A percentile compares a stretch with the other conserved stretches of the same genome.
Evolutionary conservation across 495 filamentous ascomycete genomes (phyloP).

Genomic region (Daldinia vernicosa): DNA sequence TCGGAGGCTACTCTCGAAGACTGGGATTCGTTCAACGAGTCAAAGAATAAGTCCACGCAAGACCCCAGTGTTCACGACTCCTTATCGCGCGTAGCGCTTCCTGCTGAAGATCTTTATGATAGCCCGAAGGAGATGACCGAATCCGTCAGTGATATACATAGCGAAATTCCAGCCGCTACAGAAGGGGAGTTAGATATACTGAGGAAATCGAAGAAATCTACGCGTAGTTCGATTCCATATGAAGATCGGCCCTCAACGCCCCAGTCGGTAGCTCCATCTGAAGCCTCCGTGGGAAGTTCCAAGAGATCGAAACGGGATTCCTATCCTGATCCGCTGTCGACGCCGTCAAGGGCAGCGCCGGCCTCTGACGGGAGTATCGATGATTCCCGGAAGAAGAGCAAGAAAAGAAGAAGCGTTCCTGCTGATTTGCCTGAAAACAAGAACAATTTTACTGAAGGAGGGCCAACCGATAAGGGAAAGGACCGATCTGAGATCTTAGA

Average conservation of each 20-base stretch:
- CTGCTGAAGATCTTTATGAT: constrained; percentile 21
- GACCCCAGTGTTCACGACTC: constrained; percentile 42
- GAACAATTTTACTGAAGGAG: constrained; percentile 15
- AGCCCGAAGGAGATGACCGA: constrained; percentile 31
- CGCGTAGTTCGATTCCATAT: constrained; percentile 13
- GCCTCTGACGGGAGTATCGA: constrained; percentile 19
- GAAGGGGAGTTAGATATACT: constrained; percentile 34
- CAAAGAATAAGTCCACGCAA: constrained; percentile 19
- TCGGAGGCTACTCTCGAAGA: constrained; percentile 31
- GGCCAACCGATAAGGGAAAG: constrained; percentile 46
- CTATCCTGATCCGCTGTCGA: constrained; percentile 37
- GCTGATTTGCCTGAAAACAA: constrained; percentile 30
- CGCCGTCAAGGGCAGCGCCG: constrained; percentile 26
- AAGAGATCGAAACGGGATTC: constrained; percentile 48
- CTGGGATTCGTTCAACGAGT: constrained; percentile 6
- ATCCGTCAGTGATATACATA: constrained; percentile 19
- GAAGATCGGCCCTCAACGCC: constrained; percentile 28
- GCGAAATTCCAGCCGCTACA: constrained; percentile 9
- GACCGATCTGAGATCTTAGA: constrained; percentile 44
- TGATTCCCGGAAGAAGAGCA: constrained; percentile 34
- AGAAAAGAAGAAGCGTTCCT: constrained; percentile 31
- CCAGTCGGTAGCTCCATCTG: constrained; percentile 40
- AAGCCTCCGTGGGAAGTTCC: constrained; percentile 42
- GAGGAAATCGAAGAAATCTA: constrained; percentile 38
- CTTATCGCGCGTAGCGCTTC: constrained; percentile 33